These are phyloP conservation scores for Mucor plumbeus DNA, from an alignment of 371 early-diverging fungal genomes.

Conservation along the genomic window DNA sequence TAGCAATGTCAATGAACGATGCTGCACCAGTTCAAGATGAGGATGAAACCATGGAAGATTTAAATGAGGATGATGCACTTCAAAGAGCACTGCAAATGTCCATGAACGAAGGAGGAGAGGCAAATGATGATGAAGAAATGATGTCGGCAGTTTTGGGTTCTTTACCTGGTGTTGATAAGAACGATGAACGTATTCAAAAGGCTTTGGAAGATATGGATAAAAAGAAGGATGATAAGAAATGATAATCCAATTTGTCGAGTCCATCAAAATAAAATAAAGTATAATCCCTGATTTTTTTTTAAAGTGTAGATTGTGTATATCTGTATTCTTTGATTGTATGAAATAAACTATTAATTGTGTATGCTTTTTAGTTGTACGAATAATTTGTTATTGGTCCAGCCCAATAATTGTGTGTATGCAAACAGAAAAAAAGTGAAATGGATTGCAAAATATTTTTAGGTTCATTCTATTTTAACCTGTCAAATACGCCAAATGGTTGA, in stretches of 20 bases:
- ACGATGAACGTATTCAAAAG: constrained; percentile 85
- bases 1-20: constrained; percentile 72
- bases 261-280: neutral
- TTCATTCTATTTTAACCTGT: no score
- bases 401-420: no score
- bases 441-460: no score
- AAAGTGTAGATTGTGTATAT: neutral
- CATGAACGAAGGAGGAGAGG: constrained; percentile 61
- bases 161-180: constrained; percentile 88
- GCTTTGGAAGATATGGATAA: constrained; percentile 65
- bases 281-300: neutral
- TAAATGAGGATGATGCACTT: constrained; percentile 89
- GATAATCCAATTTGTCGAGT: neutral
- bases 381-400: no score
- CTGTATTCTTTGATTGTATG: neutral
- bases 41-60: constrained; percentile 75
- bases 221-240: constrained; percentile 54
- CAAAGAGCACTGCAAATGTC: constrained; percentile 88
- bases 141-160: constrained; percentile 78
- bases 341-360: no score
- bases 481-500: no score
- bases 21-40: constrained; percentile 36
- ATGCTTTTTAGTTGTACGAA: no score
- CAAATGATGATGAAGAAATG: constrained; percentile 48
- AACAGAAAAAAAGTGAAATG: no score